Conservation (phyloP, 2,329 filamentous ascomycete species). For the Sporothrix humicola region DNA sequence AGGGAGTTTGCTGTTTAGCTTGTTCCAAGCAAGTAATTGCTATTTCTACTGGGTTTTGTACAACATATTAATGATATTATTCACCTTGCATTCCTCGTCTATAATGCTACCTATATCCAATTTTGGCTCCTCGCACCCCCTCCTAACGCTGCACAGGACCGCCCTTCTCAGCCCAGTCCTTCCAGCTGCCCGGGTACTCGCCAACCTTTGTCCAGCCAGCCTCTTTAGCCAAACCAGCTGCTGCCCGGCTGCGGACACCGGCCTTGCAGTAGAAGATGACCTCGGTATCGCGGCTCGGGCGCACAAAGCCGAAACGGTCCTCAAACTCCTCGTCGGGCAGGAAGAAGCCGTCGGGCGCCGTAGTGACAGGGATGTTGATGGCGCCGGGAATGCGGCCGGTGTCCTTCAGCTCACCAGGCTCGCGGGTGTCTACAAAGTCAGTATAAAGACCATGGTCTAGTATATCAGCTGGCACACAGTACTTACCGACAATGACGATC, state of each 20-base stretch:
- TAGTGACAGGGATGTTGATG: slow-evolving; percentile 80
- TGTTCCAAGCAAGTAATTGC: not conserved
- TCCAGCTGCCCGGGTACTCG: slow-evolving; percentile 77
- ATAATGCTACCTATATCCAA: not conserved
- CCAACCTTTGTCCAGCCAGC: slow-evolving; percentile 75
- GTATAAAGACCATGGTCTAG: not conserved
- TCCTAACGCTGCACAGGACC: slow-evolving; percentile 60
- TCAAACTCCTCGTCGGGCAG: slow-evolving; percentile 79
- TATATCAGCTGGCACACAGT: not conserved
- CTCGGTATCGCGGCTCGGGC: slow-evolving; percentile 61
- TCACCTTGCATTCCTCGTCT: not conserved
- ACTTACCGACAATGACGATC: slow-evolving; percentile 56
- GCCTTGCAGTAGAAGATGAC: slow-evolving; percentile 93
- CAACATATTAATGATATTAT: slow-evolving; percentile 18
- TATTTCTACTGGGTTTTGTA: not conserved
- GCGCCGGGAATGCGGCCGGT: slow-evolving; percentile 79
- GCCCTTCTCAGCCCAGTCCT: slow-evolving; percentile 80
- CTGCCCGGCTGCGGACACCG: slow-evolving; percentile 79
- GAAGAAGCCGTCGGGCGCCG: slow-evolving; percentile 79
- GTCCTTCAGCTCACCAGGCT: slow-evolving; percentile 67
- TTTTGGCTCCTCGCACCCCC: not conserved
- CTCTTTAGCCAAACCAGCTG: slow-evolving; percentile 75
- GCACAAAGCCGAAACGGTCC: slow-evolving; percentile 77
- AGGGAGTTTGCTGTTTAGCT: slow-evolving; percentile 12
- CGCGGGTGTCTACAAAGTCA: slow-evolving; percentile 66